Evolutionary conservation across 495 filamentous ascomycete genomes (phyloP).

Genomic region (Annulohypoxylon nitens): DNA sequence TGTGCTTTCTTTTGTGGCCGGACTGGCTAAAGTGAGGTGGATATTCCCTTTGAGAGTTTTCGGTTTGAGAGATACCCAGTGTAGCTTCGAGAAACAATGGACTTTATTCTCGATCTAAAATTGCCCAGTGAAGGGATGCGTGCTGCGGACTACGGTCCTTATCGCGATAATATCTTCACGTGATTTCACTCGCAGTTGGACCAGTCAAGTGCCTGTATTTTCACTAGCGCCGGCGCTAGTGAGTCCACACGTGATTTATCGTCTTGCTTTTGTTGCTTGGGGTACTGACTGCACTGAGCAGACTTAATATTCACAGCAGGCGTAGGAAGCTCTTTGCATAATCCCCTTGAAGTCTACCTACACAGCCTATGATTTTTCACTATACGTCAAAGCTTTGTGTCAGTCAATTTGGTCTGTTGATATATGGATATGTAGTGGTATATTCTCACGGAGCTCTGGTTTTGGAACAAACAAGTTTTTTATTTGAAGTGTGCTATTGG

Average conservation of each 20-base stretch:
- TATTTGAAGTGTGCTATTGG: not conserved
- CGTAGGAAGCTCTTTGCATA: not conserved
- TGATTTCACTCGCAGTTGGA: not conserved
- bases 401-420: too few species aligned
- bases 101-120: conserved; percentile 39
- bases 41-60: conserved; percentile 47
- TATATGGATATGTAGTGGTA: not conserved
- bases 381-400: too few species aligned
- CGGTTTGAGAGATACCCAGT: conserved; percentile 43
- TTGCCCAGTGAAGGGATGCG: not conserved
- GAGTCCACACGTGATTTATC: not conserved
- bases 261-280: too few species aligned
- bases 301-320: not conserved
- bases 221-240: not conserved
- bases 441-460: not conserved
- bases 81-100: conserved; percentile 39
- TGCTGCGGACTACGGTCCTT: conserved; percentile 4
- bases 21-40: conserved; percentile 22
- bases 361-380: too few species aligned
- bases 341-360: too few species aligned
- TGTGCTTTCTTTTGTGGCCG: conserved; percentile 14
- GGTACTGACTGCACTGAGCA: not conserved
- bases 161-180: conserved; percentile 26
- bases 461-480: not conserved
- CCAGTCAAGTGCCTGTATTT: not conserved